Evolutionary conservation across 306 rosid genomes (phyloP), one percentile per base, ranked within the genome.

Genomic region (Rosa multiflora): DNA sequence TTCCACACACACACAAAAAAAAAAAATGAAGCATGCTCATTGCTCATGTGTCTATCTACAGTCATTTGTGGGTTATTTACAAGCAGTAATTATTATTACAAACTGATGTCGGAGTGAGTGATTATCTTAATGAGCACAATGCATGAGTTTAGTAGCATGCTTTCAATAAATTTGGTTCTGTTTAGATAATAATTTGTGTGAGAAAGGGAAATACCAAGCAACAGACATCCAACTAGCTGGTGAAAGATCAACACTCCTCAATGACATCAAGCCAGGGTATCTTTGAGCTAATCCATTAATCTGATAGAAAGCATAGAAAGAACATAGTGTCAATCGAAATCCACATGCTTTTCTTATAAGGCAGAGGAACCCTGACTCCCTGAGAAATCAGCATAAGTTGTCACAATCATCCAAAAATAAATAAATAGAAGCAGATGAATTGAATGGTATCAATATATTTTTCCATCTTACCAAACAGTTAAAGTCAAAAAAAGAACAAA

Each of bases 171-270:
- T 29, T 40, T 67, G 73, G 20, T 74, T 53, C 47, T 4, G 8
- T 32, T 10, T 55, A 20, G 11, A 35, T 67, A n/a, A 29, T 20
- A 2, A 15, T 55, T 68, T 8, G 69, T 11, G 75, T 42, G 81
- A 78, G 82, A 67, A 46, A 77, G 82, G 82, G 62, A 80, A 35
- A 74, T 83, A 95, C 99, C 99, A 96, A 21, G 98, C 87, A 73
- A 96, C 90, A 18, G 97, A 91, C 99, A 96, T 93, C 99, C 99
- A 96, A 83, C 97, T 96, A 74, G 99, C 98, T 48, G 99, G 99
- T 5, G 98, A 96, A 62, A 96, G 93, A 89, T 96, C 99, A 70
- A 96, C 98, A 23, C 98, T 96, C 77, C 91, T 93, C 69, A 93
- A 85, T 74, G 98, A 89, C 94, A 83, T 88, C 91, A 96, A 90